These are phyloP conservation scores for Mortierella sp. DNA, from an alignment of 371 early-diverging fungal species.

Conservation along the genomic window DNA sequence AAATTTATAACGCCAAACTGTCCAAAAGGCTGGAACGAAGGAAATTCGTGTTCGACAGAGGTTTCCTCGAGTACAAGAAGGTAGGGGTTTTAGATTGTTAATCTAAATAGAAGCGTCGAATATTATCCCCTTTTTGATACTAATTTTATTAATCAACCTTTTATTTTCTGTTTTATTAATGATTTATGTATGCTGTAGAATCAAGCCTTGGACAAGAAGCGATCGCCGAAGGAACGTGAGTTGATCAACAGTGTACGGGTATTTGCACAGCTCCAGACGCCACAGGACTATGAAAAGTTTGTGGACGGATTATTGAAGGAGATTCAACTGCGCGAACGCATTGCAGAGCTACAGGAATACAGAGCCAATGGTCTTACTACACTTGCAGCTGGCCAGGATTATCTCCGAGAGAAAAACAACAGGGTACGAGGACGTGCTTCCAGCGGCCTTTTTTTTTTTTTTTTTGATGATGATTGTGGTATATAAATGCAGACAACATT, in stretches of 20 bases:
- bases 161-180: background rate
- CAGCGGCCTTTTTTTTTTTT: background rate
- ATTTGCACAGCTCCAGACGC: slow-evolving; percentile 89
- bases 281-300: slow-evolving; percentile 85
- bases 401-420: slow-evolving; percentile 71
- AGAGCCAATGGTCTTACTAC: slow-evolving; percentile 89
- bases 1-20: slow-evolving; percentile 92
- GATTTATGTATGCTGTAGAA: no score
- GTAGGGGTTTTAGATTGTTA: slow-evolving; percentile 19
- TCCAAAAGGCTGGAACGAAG: slow-evolving; percentile 89
- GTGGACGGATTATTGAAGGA: slow-evolving; percentile 86
- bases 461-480: no score
- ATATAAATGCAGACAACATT: no score
- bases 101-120: no score
- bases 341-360: slow-evolving; percentile 91
- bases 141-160: background rate
- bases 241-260: slow-evolving; percentile 82
- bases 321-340: slow-evolving; percentile 76
- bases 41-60: slow-evolving; percentile 88
- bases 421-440: slow-evolving; percentile 32
- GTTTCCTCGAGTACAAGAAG: slow-evolving; percentile 87
- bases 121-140: no score
- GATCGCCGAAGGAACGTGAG: slow-evolving; percentile 88
- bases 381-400: slow-evolving; percentile 78
- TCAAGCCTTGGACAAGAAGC: slow-evolving; percentile 81